Base-by-base conservation (phyloP, 2,329 filamentous ascomycete species). In the Elsinoe necatrix region DNA sequence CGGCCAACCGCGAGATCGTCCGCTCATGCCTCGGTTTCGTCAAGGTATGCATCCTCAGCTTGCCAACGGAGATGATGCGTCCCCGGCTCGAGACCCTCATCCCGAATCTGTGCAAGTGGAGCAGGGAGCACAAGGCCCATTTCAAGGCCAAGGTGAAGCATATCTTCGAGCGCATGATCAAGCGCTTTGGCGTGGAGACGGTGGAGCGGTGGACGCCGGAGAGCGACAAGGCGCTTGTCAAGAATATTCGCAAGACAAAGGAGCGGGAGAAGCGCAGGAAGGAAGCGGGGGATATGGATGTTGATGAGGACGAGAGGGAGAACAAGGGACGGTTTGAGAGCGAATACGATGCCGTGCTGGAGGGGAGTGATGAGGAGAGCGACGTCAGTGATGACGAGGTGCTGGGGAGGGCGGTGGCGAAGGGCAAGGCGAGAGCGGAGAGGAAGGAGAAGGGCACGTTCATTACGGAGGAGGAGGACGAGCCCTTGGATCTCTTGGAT, bases 91-190 rank as follows among this genome's bases (percentile, higher is more conserved):
- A 79, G 29, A 83, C 84, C 0, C 78, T 98, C 48, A 81, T 98
- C 1, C 89, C 91, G 2, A 95, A 95, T 71, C 77, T 97, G 18
- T 89, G 97, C 78, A 83, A 91, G 41, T 98, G 93, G 92, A 91
- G 87, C 68, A 89, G 96, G 71, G 93, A 98, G 72, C 95, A 98
- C 77, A 97, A 97, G 75, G 90, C 90, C 11, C 90, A 95, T 69
- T 93, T 98, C 75, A 89, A 92, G 66, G 85, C 88, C 51, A 98
- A 97, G 77, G 91, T 98, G 63, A 97, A 96, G 82, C 91, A 96
- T 68, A 97, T 98, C 61, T 76, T 98, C 14, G 93, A 98, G 74
- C 84, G 93, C 54, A 89, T 96, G 80, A 86, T 97, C 20, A 83
- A 92, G 48, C 84, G 92, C 57, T 97, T 96, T 67, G 91, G 93